Evolutionary conservation across 257 asterid species (phyloP).

Genomic region (Solanum piurae): DNA sequence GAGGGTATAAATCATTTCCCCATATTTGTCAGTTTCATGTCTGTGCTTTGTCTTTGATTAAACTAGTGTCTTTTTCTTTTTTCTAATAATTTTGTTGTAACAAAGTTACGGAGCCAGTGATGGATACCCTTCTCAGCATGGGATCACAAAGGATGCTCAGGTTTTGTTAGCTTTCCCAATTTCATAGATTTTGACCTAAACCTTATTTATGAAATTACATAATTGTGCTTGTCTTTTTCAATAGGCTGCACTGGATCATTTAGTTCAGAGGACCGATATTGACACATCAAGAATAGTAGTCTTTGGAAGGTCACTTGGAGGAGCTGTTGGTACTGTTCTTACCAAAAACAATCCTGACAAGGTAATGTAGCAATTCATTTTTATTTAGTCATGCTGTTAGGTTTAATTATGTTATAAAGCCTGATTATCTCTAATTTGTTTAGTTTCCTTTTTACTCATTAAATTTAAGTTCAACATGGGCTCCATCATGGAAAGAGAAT

Average conservation of each 20-base stretch:
- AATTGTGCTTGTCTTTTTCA: conserved; percentile 8
- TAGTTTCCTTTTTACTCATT: neutral
- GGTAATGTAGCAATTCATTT: conserved; percentile 24
- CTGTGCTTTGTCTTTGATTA: neutral
- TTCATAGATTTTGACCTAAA: neutral
- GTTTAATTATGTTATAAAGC: neutral
- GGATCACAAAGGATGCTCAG: conserved; percentile 93
- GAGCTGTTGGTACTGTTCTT: conserved; percentile 93
- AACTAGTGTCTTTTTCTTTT: conserved; percentile 4
- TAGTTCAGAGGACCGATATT: conserved; percentile 79
- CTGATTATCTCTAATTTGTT: neutral
- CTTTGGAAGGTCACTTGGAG: conserved; percentile 99
- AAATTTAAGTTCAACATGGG: neutral
- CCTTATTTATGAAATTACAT: neutral
- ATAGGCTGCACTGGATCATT: conserved; percentile 96
- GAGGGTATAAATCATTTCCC: conserved; percentile 53
- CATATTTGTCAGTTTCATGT: neutral
- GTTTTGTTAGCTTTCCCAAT: conserved; percentile 22
- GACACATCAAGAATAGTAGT: conserved; percentile 82
- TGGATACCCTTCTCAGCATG: conserved; percentile 92
- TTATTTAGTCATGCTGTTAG: neutral
- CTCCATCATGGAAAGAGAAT: neutral
- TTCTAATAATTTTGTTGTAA: neutral
- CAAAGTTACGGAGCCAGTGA: conserved; percentile 97
- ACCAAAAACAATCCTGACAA: conserved; percentile 81